Percentiles rank a stretch among this genome's conserved stretches.
These are phyloP conservation scores for Globisporangium orthogonon DNA, from an alignment of 352 stramenopile species.

Conservation along the genomic window DNA sequence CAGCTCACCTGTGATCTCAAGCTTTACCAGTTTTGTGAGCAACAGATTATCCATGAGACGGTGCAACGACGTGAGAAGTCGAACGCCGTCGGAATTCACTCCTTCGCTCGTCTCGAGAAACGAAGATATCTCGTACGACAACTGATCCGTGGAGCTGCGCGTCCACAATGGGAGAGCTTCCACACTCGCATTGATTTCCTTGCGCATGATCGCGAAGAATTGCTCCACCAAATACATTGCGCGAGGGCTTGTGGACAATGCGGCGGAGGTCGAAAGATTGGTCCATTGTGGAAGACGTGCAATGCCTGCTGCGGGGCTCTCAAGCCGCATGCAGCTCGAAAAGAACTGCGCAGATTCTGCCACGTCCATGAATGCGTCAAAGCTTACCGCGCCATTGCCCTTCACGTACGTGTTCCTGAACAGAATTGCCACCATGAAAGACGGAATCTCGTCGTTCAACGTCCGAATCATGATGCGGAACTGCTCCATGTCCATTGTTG, in stretches of 20 bases:
- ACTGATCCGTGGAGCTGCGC: conserved; percentile 37
- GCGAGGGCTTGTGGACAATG: conserved; percentile 35
- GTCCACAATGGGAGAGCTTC: conserved; percentile 47
- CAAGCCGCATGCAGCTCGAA: conserved; percentile 74
- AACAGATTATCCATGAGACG: conserved; percentile 46
- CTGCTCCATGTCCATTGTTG: conserved; percentile 89
- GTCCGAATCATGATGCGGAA: conserved; percentile 85
- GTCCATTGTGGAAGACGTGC: conserved; percentile 20
- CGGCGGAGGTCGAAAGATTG: conserved; percentile 15
- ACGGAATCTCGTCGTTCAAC: conserved; percentile 69
- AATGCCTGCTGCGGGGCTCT: conserved; percentile 46
- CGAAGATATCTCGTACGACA: conserved; percentile 52
- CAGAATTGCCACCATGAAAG: conserved; percentile 50
- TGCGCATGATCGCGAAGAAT: conserved; percentile 43
- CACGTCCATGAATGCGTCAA: conserved; percentile 84
- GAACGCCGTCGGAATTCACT: conserved; percentile 37
- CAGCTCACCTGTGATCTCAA: conserved; percentile 40
- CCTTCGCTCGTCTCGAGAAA: conserved; percentile 33
- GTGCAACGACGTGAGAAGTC: conserved; percentile 53
- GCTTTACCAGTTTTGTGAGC: conserved; percentile 40
- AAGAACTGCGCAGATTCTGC: conserved; percentile 87
- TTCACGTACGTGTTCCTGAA: conserved; percentile 58
- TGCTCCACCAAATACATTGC: conserved; percentile 47
- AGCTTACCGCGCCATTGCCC: conserved; percentile 77
- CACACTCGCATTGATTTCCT: conserved; percentile 31